Evolutionary conservation across 2,329 filamentous ascomycete species (phyloP).

Genomic region (Periconia macrospinosa): DNA sequence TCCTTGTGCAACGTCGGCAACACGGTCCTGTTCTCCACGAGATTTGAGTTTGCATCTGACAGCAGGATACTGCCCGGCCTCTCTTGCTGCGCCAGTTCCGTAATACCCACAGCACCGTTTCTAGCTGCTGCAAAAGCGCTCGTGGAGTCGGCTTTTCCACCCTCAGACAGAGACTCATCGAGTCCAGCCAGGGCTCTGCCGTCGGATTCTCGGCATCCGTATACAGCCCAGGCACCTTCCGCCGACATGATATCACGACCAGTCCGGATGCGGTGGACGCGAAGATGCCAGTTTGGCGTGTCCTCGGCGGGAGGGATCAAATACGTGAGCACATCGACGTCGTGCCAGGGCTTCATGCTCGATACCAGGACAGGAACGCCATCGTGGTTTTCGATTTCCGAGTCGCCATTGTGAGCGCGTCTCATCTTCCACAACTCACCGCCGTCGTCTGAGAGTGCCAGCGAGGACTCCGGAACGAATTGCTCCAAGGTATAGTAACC

Average conservation of each 20-base stretch:
- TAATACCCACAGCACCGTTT: conserved; percentile 56
- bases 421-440: conserved; percentile 80
- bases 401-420: conserved; percentile 19
- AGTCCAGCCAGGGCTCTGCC: conserved; percentile 55
- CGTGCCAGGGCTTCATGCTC: conserved; percentile 69
- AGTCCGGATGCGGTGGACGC: conserved; percentile 64
- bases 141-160: conserved; percentile 29
- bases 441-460: conserved; percentile 75
- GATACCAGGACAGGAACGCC: conserved; percentile 65
- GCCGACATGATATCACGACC: conserved; percentile 67
- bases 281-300: conserved; percentile 67
- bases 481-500: conserved; percentile 76
- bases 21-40: conserved; percentile 71
- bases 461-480: conserved; percentile 73
- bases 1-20: conserved; percentile 70
- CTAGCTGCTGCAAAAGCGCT: conserved; percentile 50
- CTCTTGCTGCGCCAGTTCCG: conserved; percentile 44
- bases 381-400: too few species aligned
- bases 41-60: conserved; percentile 77
- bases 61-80: conserved; percentile 68
- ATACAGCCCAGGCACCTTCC: conserved; percentile 74
- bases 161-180: conserved; percentile 45
- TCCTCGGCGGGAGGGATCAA: conserved; percentile 63
- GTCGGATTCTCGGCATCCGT: conserved; percentile 61
- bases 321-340: conserved; percentile 67